Evolutionary conservation across 257 asterid species (phyloP).

Genomic region (Nicotiana noctiflora): DNA sequence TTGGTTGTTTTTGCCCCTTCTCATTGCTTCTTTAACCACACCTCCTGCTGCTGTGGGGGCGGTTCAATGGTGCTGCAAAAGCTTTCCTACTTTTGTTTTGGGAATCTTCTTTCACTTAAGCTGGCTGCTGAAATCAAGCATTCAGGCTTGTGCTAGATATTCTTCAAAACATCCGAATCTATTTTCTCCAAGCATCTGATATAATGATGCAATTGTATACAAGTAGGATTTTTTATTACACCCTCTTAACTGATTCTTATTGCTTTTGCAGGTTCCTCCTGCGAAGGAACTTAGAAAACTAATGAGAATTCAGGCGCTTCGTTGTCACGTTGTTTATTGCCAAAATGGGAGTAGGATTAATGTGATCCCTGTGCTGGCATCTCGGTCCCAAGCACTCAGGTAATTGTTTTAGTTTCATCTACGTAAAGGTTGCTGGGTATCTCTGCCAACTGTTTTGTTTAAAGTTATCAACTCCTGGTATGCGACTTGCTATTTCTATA

Average conservation of each 20-base stretch:
- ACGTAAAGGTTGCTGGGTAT: neutral
- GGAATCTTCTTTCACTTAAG: neutral
- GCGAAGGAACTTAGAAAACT: conserved; percentile 69
- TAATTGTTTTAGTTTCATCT: conserved; percentile 11
- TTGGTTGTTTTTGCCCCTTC: neutral
- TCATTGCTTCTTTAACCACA: neutral
- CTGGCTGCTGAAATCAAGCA: conserved; percentile 3
- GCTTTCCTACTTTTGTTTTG: neutral
- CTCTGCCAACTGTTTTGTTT: neutral
- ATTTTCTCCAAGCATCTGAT: conserved; percentile 5
- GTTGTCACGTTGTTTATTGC: conserved; percentile 78
- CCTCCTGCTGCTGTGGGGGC: neutral
- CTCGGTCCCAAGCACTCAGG: conserved; percentile 99
- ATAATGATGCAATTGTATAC: neutral
- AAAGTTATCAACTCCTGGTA: neutral
- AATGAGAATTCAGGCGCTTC: conserved; percentile 98
- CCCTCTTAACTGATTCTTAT: neutral
- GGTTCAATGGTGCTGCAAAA: neutral
- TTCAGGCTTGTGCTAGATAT: neutral
- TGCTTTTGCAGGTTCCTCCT: conserved; percentile 61
- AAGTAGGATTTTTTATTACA: neutral
- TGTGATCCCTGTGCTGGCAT: conserved; percentile 88
- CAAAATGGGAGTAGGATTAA: conserved; percentile 84
- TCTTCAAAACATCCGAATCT: neutral
- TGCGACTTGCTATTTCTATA: neutral